Evolutionary conservation across 106 monocot genomes (phyloP), one percentile per base, ranked within the genome.

Genomic region (Dendrobium huoshanense): DNA sequence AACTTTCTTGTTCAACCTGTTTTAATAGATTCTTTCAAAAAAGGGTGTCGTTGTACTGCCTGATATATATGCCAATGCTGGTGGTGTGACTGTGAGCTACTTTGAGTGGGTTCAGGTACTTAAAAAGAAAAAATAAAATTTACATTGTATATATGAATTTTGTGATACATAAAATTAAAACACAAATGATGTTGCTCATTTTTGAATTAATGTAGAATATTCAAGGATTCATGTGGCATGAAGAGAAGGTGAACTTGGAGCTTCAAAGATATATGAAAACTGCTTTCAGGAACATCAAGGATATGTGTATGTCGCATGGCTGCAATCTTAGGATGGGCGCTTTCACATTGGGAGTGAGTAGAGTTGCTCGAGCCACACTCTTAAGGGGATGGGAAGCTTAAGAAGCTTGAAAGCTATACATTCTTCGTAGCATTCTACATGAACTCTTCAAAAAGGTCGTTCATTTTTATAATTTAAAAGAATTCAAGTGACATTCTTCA

Each of bases 31-130:
- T 81, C 79, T 97, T 17, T 85, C 90, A 0, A 92, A 97, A 79
- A 97, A 94, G 59, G 94, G 97, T 25, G 92, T 92, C 19, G 10
- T 87, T 16, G 80, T 97, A 81, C 87, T 97, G 44, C 97, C 97
- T 0, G 97, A 97, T 82, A 97, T 97, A 25, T 94, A 89, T 78
- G 94, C 94, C 77, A 94, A 97, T 81, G 79, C 94, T 4, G 97
- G 97, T 4, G 97, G 97, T 9, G 94, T 97, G 8, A 91, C 82
- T 29, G 97, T 97, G 33, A 97, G 97, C 79, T 96, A 96, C 56
- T 96, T 96, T 65, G 96, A 96, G 85, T 94, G 96, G 96, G 96
- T 96, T 83, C 96, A 96, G 93, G 95, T 96, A 82, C 42, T 37
- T n/a, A n/a, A n/a, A n/a, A n/a, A 33, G 13, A 72, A 25, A 4